These are phyloP conservation scores for Ogataea philodendri DNA, from an alignment of 805 yeast species.

Conservation along the genomic window DNA sequence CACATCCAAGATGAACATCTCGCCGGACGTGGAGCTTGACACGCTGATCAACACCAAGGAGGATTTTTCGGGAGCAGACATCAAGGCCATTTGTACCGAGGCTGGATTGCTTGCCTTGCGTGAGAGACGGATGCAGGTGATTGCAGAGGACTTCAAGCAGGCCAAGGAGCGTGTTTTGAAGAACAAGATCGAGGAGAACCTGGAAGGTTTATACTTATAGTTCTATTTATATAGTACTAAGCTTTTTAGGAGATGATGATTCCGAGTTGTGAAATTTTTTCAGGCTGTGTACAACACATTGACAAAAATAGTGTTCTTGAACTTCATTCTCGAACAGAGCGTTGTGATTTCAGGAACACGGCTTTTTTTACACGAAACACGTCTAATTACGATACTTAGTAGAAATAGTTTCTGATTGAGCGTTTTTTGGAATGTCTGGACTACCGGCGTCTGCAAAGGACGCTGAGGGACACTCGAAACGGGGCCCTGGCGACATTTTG, in stretches of 20 bases:
- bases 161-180: conserved; percentile 95
- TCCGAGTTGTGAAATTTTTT: too few species aligned
- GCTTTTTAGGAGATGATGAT: neutral
- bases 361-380: neutral
- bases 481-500: conserved; percentile 26
- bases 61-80: conserved; percentile 95
- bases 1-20: conserved; percentile 87
- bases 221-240: neutral
- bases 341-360: conserved; percentile 4
- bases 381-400: too few species aligned
- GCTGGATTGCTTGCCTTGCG: conserved; percentile 94
- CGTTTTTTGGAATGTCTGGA: conserved; percentile 11
- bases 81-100: conserved; percentile 95
- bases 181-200: conserved; percentile 93
- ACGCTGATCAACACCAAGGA: conserved; percentile 88
- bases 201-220: conserved; percentile 82
- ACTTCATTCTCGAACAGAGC: too few species aligned
- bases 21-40: conserved; percentile 84
- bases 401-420: too few species aligned
- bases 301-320: too few species aligned
- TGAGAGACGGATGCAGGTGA: conserved; percentile 97
- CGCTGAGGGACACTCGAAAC: too few species aligned
- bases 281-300: too few species aligned
- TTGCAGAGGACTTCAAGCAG: conserved; percentile 86
- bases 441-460: conserved; percentile 23